These are phyloP conservation scores for Mucor indicus DNA, from an alignment of 371 early-diverging fungal genomes.

Conservation along the genomic window DNA sequence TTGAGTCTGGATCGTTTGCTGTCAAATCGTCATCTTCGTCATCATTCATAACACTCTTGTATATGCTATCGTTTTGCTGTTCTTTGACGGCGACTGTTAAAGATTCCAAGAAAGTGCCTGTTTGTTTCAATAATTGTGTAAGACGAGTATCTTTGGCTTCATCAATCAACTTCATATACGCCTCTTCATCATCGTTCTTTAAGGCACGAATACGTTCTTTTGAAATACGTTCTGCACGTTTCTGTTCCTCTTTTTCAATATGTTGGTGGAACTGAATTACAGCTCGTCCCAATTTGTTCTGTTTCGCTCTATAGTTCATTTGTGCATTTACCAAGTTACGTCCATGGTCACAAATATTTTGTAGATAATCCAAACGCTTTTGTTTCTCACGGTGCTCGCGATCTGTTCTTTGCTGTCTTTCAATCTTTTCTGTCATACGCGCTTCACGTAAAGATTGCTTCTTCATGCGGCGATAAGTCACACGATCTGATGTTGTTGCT, in stretches of 20 bases:
- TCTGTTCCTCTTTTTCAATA: slow-evolving; percentile 91
- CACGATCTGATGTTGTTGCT: slow-evolving; percentile 76
- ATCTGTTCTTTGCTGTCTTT: slow-evolving; percentile 84
- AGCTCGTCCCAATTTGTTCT: slow-evolving; percentile 72
- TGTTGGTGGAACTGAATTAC: slow-evolving; percentile 78
- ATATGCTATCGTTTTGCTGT: slow-evolving; percentile 69
- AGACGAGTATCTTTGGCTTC: slow-evolving; percentile 95
- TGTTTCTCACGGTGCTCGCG: slow-evolving; percentile 84
- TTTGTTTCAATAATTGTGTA: slow-evolving; percentile 86
- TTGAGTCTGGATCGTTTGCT: slow-evolving; percentile 10
- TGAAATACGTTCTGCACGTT: slow-evolving; percentile 74
- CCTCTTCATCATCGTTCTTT: slow-evolving; percentile 94
- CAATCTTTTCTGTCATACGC: slow-evolving; percentile 86
- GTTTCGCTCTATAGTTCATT: slow-evolving; percentile 56
- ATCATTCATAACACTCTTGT: slow-evolving; percentile 20
- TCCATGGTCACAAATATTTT: slow-evolving; percentile 77
- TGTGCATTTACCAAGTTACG: slow-evolving; percentile 67
- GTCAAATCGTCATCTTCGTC: slow-evolving; percentile 52
- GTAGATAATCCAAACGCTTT: slow-evolving; percentile 78
- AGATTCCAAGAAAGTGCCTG: slow-evolving; percentile 80
- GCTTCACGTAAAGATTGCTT: slow-evolving; percentile 89
- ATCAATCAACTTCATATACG: slow-evolving; percentile 92
- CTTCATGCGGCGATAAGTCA: slow-evolving; percentile 82
- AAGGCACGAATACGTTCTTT: slow-evolving; percentile 95
- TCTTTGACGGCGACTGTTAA: slow-evolving; percentile 70